These are phyloP conservation scores for Apostasia ramifera DNA, from an alignment of 106 monocot genomes.

Conservation along the genomic window DNA sequence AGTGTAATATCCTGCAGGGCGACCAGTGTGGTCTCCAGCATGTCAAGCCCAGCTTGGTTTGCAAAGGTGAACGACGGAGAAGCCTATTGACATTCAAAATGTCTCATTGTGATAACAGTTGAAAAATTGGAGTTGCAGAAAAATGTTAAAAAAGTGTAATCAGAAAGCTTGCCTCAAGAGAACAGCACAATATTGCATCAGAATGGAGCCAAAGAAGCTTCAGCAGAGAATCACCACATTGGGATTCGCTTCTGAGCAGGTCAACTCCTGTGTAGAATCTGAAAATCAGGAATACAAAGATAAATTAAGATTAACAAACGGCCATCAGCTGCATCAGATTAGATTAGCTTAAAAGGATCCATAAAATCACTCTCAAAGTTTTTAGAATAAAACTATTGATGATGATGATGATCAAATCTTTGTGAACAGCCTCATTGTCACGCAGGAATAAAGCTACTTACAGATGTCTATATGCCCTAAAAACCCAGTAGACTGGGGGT, in stretches of 20 bases:
- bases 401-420: too few species aligned
- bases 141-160: background rate
- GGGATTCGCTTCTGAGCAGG: conserved; percentile 33
- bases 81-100: conserved; percentile 16
- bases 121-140: background rate
- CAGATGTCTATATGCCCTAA: too few species aligned
- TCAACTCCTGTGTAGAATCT: conserved; percentile 77
- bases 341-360: too few species aligned
- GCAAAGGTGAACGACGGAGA: conserved; percentile 55
- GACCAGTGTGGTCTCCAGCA: conserved; percentile 74
- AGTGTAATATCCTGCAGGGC: conserved; percentile 67
- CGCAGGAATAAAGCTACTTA: too few species aligned
- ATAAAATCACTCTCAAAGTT: too few species aligned
- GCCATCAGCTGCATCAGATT: conserved; percentile 23
- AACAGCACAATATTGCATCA: conserved; percentile 86
- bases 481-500: too few species aligned
- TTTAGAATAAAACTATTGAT: too few species aligned
- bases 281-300: conserved; percentile 1
- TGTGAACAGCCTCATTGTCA: too few species aligned
- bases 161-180: conserved; percentile 49
- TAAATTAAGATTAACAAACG: conserved; percentile 52
- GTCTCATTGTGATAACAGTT: background rate
- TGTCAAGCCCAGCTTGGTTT: conserved; percentile 75
- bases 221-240: conserved; percentile 49
- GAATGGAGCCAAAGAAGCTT: conserved; percentile 83